Percentiles rank a stretch among this genome's conserved stretches.
Conservation (phyloP, 345 rosid species). For the Aquilaria sinensis region DNA sequence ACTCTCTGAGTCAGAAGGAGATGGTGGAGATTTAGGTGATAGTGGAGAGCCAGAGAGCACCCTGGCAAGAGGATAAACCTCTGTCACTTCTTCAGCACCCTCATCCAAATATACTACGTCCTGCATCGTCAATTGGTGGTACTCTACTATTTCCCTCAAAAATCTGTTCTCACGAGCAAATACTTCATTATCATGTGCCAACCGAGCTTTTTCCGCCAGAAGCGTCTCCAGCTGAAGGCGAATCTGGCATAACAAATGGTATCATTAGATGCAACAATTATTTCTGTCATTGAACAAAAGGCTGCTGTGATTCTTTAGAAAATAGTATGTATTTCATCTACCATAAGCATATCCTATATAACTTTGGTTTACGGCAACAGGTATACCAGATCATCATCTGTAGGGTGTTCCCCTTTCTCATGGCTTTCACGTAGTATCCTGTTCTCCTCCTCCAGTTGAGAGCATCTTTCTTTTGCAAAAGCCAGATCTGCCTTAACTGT, state of each 20-base stretch:
- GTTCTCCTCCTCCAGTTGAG: constrained; percentile 93
- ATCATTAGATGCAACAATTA: background rate
- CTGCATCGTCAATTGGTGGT: constrained; percentile 96
- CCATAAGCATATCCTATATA: background rate
- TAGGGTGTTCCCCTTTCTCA: constrained; percentile 70
- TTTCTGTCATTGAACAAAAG: background rate
- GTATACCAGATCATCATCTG: constrained; percentile 88
- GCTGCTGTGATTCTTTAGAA: background rate
- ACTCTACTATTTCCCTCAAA: constrained; percentile 91
- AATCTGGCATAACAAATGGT: constrained; percentile 41
- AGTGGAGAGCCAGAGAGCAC: constrained; percentile 51
- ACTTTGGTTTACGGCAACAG: background rate
- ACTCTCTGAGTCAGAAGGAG: constrained; percentile 30
- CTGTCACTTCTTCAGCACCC: constrained; percentile 70
- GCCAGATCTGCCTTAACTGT: constrained; percentile 90
- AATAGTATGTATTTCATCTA: background rate
- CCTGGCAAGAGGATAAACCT: constrained; percentile 51
- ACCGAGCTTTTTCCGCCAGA: constrained; percentile 88
- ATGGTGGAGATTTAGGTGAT: constrained; percentile 47
- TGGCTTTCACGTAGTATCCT: constrained; percentile 78
- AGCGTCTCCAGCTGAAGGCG: constrained; percentile 96
- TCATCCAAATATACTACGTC: constrained; percentile 90
- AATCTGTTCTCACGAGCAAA: constrained; percentile 88
- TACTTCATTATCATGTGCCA: constrained; percentile 82
- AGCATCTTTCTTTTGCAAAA: constrained; percentile 75